Evolutionary conservation across 768 basidiomycete species (phyloP), one percentile per base, ranked within the genome.

Genomic region (Podaxis rugospora): DNA sequence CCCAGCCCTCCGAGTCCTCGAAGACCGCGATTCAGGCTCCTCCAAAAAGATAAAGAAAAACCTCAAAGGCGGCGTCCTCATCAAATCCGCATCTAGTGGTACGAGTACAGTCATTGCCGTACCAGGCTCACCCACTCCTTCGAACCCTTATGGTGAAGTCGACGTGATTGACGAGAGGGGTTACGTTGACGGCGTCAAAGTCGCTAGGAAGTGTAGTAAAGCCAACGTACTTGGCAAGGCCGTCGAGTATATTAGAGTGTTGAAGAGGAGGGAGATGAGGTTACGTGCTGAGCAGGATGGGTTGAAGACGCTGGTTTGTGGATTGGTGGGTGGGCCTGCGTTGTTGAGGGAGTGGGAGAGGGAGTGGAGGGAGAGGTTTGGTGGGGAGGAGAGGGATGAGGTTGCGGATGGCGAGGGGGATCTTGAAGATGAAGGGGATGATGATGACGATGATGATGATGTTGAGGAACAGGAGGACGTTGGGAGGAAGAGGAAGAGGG

Each of bases 161-260:
- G 88, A 89, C 65, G 75, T 83, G 1, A 84, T 91, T n/a, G 92
- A 94, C 63, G 85, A 87, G 39, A 82, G 92, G 3, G 93, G 93
- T 2, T 93, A 88, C 65, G 88, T 94, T 2, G 93, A 95, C 66
- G 93, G 93, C n/a, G 91, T 95, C 69, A 90, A 90, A 71, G 89
- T 93, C 9, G 93, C 93, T 6, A 81, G 92, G 61, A 95, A 94
- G 74, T 91, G 91, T 71, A 90, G 88, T 74, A 95, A 95, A 69
- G 92, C 92, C 2, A 93, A 92, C 60, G 90, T 95, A 4, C 81
- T 95, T 9, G 92, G 89, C 37, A 95, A 95, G 64, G 92, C 92
- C 0, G 90, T 91, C 9, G 93, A 95, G 71, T 95, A 95, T 69
- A 95, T 95, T 62, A 87, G 89, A 7, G 93, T 94, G 4, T 71